Evolutionary conservation across 805 yeast genomes (phyloP), one percentile per base, ranked within the genome.

Genomic region (Candida insectorum): DNA sequence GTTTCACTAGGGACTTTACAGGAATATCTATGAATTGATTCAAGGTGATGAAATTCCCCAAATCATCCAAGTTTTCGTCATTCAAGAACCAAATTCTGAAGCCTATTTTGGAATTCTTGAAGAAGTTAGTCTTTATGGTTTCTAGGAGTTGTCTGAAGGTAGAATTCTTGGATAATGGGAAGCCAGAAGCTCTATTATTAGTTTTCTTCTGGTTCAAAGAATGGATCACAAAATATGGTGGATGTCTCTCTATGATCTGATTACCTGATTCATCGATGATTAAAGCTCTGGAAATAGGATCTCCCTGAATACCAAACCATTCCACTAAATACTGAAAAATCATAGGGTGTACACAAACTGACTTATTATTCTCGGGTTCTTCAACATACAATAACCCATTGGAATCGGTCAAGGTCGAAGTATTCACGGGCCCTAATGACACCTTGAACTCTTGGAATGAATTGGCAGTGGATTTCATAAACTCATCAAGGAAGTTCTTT

Each of bases 241-340:
- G 70, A 36, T 41, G 51, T 18, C 60, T 43, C 44, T 67, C 72
- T 30, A 65, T 48, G 13, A 45, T 55, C 17, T 40, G 44, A 8
- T 40, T 36, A n/a, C 61, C 64, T 2, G 56, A 49, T 3, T 42
- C 41, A 33, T 58, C 53, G 3, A 45, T 28, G 5, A 57, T 37
- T 4, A 65, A 34, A 15, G 51, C 49, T 30, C 71, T 52, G 5
- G 57, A 39, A 7, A 65, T 58, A 1, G 69, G 65, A 6, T 40
- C 51, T 1, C 69, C 66, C 1, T 55, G 48, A 15, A 73, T 31
- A 0, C 83, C 84, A 51, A 78, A 80, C 79, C 82, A 75, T 20
- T 63, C 60, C 1, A 51, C 54, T 7, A 81, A 51, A 37, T 61
- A 48, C 3, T 61, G 47, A 43, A 75, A 80, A 2, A 72, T 62